Evolutionary conservation across 2,329 filamentous ascomycete genomes (phyloP).

Genomic region (Anisogramma anomala): DNA sequence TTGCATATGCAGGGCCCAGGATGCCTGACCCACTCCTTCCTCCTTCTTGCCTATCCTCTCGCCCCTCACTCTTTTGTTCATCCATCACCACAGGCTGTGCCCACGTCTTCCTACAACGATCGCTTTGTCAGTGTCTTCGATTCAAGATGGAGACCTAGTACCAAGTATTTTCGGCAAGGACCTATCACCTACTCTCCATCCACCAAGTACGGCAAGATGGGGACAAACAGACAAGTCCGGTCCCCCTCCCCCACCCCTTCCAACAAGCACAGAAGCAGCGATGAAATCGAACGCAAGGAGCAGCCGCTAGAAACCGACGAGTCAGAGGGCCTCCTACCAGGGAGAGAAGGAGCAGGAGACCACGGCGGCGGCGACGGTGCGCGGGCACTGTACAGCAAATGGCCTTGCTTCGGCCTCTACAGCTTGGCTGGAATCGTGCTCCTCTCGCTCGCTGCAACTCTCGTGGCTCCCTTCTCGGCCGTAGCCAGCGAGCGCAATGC

Average conservation of each 20-base stretch:
- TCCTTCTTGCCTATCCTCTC: background rate
- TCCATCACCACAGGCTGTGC: no score
- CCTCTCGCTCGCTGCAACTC: background rate
- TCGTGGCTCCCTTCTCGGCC: slow-evolving; percentile 1
- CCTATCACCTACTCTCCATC: no score
- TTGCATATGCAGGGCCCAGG: background rate
- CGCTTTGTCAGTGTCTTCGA: no score
- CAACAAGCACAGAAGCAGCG: background rate
- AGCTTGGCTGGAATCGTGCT: slow-evolving; percentile 4
- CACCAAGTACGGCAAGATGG: slow-evolving; percentile 3
- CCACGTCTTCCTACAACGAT: no score
- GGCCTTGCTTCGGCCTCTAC: slow-evolving; percentile 6
- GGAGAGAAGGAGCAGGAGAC: background rate
- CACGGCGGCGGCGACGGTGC: background rate
- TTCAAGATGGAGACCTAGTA: no score
- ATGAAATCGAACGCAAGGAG: slow-evolving; percentile 9
- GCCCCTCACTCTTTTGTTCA: no score
- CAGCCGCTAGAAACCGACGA: slow-evolving; percentile 9
- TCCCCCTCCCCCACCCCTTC: slow-evolving; percentile 16
- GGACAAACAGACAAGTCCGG: slow-evolving; percentile 15
- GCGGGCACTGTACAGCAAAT: slow-evolving; percentile 5
- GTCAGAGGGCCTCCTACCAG: slow-evolving; percentile 13
- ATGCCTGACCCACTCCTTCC: background rate
- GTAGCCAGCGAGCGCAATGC: background rate
- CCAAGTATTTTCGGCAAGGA: no score